Evolutionary conservation across 768 basidiomycete species (phyloP).

Genomic region (Tricholoma sp.): DNA sequence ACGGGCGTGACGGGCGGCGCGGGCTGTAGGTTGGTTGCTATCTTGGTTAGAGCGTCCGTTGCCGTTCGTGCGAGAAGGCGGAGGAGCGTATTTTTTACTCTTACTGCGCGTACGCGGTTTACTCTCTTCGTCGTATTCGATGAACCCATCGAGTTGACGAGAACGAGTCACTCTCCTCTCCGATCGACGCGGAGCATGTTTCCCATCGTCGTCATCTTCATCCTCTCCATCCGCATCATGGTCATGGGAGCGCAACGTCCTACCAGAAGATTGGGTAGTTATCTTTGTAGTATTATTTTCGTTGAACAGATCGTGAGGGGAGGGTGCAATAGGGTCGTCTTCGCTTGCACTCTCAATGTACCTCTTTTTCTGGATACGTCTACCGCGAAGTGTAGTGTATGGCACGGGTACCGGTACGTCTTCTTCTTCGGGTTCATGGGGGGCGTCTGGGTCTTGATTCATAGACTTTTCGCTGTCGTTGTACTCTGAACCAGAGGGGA

Average conservation of each 20-base stretch:
- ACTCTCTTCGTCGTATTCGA: conserved; percentile 44
- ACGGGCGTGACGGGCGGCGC: conserved; percentile 23
- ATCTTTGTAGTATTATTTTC: conserved; percentile 7
- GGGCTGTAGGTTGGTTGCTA: conserved; percentile 17
- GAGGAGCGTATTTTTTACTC: conserved; percentile 24
- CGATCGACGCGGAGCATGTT: conserved; percentile 23
- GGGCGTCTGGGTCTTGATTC: conserved; percentile 15
- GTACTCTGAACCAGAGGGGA: conserved; percentile 45
- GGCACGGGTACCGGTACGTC: conserved; percentile 25
- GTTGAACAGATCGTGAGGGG: conserved; percentile 22
- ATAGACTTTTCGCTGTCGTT: conserved; percentile 42
- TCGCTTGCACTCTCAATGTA: conserved; percentile 46
- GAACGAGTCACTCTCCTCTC: conserved; percentile 15
- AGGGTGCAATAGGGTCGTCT: conserved; percentile 29
- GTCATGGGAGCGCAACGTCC: conserved; percentile 12
- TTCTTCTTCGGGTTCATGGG: conserved; percentile 22
- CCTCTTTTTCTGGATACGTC: conserved; percentile 30
- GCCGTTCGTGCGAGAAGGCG: conserved; percentile 1
- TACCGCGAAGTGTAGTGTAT: conserved; percentile 32
- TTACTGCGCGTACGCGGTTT: conserved; percentile 32
- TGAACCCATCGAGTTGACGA: conserved; percentile 25
- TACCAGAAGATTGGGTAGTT: conserved; percentile 16
- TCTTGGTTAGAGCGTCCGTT: background rate
- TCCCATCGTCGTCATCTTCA: conserved; percentile 14
- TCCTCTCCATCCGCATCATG: conserved; percentile 14